A percentile compares a stretch with the other conserved stretches of the same genome.
phyloP scores from a whole-genome alignment of 805 yeast genomes.

The Yarrowia sp. region DNA sequence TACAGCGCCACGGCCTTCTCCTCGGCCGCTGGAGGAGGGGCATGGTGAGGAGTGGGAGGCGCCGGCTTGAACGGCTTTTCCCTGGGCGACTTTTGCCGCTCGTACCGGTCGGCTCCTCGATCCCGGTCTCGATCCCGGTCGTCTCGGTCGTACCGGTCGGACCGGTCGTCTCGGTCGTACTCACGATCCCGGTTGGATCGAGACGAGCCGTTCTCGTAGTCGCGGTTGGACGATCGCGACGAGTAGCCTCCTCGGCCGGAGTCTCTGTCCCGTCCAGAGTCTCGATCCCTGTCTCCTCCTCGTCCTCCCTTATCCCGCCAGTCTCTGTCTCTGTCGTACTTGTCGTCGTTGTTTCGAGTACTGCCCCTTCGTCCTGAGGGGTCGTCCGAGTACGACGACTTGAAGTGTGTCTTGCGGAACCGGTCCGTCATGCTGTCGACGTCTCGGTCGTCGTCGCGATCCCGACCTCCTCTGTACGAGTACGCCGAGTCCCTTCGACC shows the following conservation, averaged over 20 bases:
- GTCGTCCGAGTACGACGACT: conserved; percentile 42
- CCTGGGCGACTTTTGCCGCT: not conserved
- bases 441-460: conserved; percentile 30
- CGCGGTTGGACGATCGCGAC: not conserved
- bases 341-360: conserved; percentile 41
- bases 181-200: conserved; percentile 4
- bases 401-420: conserved; percentile 41
- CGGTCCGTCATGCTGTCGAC: conserved; percentile 41
- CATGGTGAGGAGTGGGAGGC: conserved; percentile 25
- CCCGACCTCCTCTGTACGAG: not conserved
- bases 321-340: conserved; percentile 13
- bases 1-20: conserved; percentile 88
- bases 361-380: conserved; percentile 47
- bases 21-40: conserved; percentile 38
- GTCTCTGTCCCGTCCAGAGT: not conserved
- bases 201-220: conserved; percentile 29
- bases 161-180: conserved; percentile 3
- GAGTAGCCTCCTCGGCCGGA: conserved; percentile 1
- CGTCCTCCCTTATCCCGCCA: conserved; percentile 6
- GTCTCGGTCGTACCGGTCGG: conserved; percentile 27
- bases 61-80: conserved; percentile 27
- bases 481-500: conserved; percentile 16
- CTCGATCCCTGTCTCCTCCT: too few relatives aligned
- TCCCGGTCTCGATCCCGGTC: conserved; percentile 21
- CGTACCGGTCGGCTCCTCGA: not conserved